Evolutionary conservation across 2,329 filamentous ascomycete species (phyloP), one percentile per base, ranked within the genome.

Genomic region (Didymellaceae sp.): DNA sequence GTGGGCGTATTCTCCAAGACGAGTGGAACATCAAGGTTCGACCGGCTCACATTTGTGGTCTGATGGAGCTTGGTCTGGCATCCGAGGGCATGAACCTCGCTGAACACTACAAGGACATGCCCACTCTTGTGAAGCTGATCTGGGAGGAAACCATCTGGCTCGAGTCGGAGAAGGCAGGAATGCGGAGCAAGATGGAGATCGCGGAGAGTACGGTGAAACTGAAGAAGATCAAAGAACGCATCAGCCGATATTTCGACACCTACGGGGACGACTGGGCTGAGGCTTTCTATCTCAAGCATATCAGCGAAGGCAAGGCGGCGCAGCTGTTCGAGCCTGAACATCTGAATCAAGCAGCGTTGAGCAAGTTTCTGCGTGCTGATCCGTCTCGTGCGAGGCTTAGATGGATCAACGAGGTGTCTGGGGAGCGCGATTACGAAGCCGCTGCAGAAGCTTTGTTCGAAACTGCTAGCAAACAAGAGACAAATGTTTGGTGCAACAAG

Each of bases 371-470:
- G 38, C 85, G 89, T 32, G 86, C 84, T 46, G 84, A 86, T 57
- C 82, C 86, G 0, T 81, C 86, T 55, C 85, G 91, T 55, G 86
- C 87, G 21, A 90, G 90, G 63, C 80, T 99, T 34, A 86, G 87
- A 39, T 99, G 94, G 94, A 96, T 99, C 75, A 95, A 99, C 69
- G 92, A 97, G 68, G 82, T 97, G 6, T 80, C 86, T 53, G 82
- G 83, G 18, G 89, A 94, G 67, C 81, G 86, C 51, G 86, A 96
- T 62, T 91, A 91, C 56, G 78, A 83, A 10, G 82, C 84, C 47
- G 92, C 93, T 9, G 86, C 88, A 5, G 77, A 84, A 32, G 88
- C 86, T 0, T 80, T 99, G 37, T 78, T 89, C 33, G 78, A 84
- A 6, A 80, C 92, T 16, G 91, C 90, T 0, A 77, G 87, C 16